These are phyloP conservation scores for Didymella arachidicola DNA, from an alignment of 2,329 filamentous ascomycete species.

Conservation along the genomic window DNA sequence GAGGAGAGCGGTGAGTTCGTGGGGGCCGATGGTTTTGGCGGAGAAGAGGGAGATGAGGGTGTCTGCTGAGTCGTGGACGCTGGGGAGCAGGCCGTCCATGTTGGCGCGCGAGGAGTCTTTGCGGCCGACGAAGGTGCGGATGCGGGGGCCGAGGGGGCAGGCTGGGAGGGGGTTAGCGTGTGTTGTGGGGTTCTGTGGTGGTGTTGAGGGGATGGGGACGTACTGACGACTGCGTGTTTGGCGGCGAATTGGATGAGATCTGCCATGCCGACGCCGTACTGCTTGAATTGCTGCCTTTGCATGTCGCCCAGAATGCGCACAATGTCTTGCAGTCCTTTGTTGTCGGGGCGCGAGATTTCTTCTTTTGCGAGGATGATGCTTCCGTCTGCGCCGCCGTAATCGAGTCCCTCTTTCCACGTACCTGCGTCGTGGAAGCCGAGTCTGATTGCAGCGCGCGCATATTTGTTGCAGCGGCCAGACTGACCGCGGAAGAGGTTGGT, in stretches of 20 bases:
- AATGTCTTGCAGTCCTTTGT: conserved; percentile 35
- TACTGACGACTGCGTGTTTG: conserved; percentile 40
- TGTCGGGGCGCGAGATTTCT: conserved; percentile 31
- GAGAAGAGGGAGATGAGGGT: conserved; percentile 43
- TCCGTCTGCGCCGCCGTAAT: conserved; percentile 39
- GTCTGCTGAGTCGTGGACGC: conserved; percentile 35
- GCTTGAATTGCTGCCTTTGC: conserved; percentile 13
- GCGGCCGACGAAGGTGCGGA: conserved; percentile 43
- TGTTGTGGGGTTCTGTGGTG: no score
- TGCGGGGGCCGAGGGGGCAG: conserved; percentile 45
- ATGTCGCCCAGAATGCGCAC: conserved; percentile 15
- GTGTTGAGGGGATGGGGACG: background rate
- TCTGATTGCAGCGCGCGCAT: conserved; percentile 35
- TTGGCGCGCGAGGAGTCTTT: conserved; percentile 37
- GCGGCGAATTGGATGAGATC: conserved; percentile 47
- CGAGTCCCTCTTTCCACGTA: conserved; percentile 30
- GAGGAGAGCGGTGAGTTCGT: conserved; percentile 42
- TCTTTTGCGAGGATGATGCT: conserved; percentile 33
- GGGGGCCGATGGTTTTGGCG: conserved; percentile 45
- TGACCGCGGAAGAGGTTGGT: conserved; percentile 27
- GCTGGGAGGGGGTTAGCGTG: background rate
- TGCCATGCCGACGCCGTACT: conserved; percentile 42
- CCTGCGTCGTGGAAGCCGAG: conserved; percentile 44
- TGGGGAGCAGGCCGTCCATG: conserved; percentile 38
- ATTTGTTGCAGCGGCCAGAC: conserved; percentile 35